phyloP scores from a whole-genome alignment of 1,139 yeast species.

The Lodderomyces oxycetoniae region DNA sequence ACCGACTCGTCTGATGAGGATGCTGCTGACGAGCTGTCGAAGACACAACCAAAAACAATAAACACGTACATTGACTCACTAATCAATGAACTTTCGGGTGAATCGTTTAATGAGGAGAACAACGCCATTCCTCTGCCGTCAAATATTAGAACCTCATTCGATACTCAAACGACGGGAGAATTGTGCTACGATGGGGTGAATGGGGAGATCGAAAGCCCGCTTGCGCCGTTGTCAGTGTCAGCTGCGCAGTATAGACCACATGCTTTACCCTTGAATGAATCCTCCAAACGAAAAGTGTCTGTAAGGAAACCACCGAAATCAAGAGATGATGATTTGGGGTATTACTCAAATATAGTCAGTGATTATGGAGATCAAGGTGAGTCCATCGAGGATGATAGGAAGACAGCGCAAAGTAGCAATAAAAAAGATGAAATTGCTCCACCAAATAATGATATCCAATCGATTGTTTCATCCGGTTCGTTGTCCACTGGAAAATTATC shows the following conservation, averaged over 20 bases:
- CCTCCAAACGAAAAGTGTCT: constrained; percentile 31
- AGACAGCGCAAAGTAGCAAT: constrained; percentile 10
- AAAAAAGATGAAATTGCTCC: constrained; percentile 5
- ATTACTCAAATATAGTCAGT: constrained; percentile 13
- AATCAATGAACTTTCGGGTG: constrained; percentile 27
- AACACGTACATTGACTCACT: constrained; percentile 23
- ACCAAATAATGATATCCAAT: constrained; percentile 18
- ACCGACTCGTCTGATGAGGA: constrained; percentile 17
- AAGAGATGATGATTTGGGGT: constrained; percentile 7
- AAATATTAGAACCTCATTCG: neutral
- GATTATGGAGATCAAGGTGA: constrained; percentile 14
- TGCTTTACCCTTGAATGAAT: constrained; percentile 24
- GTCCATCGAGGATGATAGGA: constrained; percentile 1
- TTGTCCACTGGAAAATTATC: constrained; percentile 37
- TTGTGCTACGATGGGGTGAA: constrained; percentile 6
- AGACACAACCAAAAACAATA: constrained; percentile 3
- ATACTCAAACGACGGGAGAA: neutral
- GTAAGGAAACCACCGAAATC: constrained; percentile 30
- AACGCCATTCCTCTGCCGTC: constrained; percentile 14
- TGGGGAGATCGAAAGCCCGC: constrained; percentile 17
- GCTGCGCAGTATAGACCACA: constrained; percentile 17
- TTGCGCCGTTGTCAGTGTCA: constrained; percentile 25
- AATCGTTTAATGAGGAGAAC: constrained; percentile 14
- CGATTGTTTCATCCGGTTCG: constrained; percentile 34
- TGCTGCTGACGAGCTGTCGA: constrained; percentile 1